Conservation (phyloP, 2,329 filamentous ascomycete species). For the Diaporthe citri region DNA sequence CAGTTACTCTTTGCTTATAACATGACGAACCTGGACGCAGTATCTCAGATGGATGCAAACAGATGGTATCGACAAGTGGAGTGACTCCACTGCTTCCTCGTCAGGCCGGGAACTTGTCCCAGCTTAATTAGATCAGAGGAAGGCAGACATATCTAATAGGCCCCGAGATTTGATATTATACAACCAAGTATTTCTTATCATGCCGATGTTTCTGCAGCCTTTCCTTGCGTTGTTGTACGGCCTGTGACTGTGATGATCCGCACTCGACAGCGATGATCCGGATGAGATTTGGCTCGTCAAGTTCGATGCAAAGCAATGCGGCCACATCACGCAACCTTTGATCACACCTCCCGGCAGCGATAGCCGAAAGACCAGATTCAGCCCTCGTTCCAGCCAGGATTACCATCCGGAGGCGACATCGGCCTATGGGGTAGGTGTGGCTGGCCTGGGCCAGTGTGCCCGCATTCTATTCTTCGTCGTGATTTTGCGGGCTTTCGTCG, state of each 20-base stretch:
- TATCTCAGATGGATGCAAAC: background rate
- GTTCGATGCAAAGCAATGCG: background rate
- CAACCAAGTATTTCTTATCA: background rate
- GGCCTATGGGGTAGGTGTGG: background rate
- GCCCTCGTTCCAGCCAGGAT: background rate
- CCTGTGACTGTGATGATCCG: background rate
- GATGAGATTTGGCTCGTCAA: background rate
- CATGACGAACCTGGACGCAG: background rate
- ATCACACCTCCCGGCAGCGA: background rate
- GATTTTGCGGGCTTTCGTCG: constrained; percentile 25
- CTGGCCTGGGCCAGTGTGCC: background rate
- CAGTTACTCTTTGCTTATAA: background rate
- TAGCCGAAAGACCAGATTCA: background rate
- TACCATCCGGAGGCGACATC: background rate
- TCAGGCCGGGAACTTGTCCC: background rate
- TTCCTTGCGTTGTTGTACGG: background rate
- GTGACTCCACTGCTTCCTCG: background rate
- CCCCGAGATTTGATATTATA: background rate
- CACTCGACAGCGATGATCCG: background rate
- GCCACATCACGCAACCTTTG: background rate
- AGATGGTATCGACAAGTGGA: background rate
- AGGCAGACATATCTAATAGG: background rate
- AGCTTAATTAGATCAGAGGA: background rate
- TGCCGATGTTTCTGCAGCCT: background rate
- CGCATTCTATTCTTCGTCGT: background rate